These are phyloP conservation scores for Piper betle DNA, from an alignment of 164 flowering plant genomes.

Conservation along the genomic window DNA sequence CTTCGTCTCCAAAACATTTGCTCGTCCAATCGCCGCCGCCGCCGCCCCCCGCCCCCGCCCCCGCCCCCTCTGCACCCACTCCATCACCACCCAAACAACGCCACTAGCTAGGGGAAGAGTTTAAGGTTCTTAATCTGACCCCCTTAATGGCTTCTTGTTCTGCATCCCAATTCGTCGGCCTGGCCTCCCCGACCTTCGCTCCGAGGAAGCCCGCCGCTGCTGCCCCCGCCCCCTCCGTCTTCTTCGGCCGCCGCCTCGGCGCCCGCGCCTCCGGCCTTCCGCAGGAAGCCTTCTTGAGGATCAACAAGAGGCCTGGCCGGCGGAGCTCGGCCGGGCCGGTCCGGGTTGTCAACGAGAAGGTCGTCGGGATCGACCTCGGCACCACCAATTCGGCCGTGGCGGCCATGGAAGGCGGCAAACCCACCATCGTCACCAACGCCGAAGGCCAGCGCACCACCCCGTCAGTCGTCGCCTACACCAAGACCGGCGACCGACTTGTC, in stretches of 20 bases:
- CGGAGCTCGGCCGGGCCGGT: slow-evolving; percentile 15
- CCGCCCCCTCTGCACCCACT: no score
- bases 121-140: not conserved
- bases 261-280: slow-evolving; percentile 6
- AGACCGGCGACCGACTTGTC: slow-evolving; percentile 69
- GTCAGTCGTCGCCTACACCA: slow-evolving; percentile 92
- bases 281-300: slow-evolving; percentile 10
- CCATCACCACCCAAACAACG: no score
- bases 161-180: slow-evolving; percentile 33
- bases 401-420: slow-evolving; percentile 75
- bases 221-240: slow-evolving; percentile 12
- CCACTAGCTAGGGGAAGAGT: no score
- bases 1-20: no score
- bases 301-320: slow-evolving; percentile 6
- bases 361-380: slow-evolving; percentile 58
- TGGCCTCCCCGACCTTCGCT: slow-evolving; percentile 17
- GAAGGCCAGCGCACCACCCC: slow-evolving; percentile 87
- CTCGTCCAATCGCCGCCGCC: no score
- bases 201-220: slow-evolving; percentile 2
- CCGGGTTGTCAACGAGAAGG: slow-evolving; percentile 42
- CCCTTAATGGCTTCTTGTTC: slow-evolving; percentile 30
- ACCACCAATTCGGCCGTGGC: slow-evolving; percentile 67
- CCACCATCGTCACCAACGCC: slow-evolving; percentile 60
- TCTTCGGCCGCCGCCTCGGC: slow-evolving; percentile 22
- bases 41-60: no score